Base-by-base conservation (phyloP, 1,284 basidiomycete species). In the Heterobasidion parviporum region DNA sequence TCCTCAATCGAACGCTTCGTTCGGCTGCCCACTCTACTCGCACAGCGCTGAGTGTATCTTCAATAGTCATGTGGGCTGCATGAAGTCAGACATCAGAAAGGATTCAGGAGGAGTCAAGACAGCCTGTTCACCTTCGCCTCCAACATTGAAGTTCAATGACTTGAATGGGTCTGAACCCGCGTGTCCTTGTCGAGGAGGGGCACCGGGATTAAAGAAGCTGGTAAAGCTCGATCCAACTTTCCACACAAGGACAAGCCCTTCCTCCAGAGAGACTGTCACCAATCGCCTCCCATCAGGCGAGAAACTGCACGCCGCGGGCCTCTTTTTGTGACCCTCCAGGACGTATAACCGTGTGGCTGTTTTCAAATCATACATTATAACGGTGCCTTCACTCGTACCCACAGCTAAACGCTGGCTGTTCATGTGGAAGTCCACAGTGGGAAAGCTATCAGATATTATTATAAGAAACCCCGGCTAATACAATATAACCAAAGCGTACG, bases 281-380 rank as follows among this genome's bases (percentile, higher is more conserved):
- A 99, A 75, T 15, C 97, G 77, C 16, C 94, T 76, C 0, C 97
- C 96, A 66, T 99, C 97, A 0, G 93, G 89, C 2, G 93, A 94
- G 69, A 98, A 98, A 55, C 85, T 89, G 60, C 90, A 86, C 0
- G 90, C 92, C 0, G 88, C 81, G 6, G 93, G 82, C 0, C 81
- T 74, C 62, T 85, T 83, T 63, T 84, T 85, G 73, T 98, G 95
- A 0, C 92, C 89, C 64, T 98, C 95, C 8, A 99, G 82, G 0
- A 99, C 92, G 67, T 98, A 98, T 7, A 99, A 75, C 10, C 96
- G 82, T 2, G 92, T 98, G 0, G 94, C 94, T 0, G 94, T 94
- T 71, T 98, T 98, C 53, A 99, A 79, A 66, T 99, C 97, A 69
- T 98, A 98, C 83, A 98, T 93, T 62, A 98, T 85, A 50, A 94